These are phyloP conservation scores for Pichia sp. DNA, from an alignment of 1,139 yeast species.

Conservation along the genomic window DNA sequence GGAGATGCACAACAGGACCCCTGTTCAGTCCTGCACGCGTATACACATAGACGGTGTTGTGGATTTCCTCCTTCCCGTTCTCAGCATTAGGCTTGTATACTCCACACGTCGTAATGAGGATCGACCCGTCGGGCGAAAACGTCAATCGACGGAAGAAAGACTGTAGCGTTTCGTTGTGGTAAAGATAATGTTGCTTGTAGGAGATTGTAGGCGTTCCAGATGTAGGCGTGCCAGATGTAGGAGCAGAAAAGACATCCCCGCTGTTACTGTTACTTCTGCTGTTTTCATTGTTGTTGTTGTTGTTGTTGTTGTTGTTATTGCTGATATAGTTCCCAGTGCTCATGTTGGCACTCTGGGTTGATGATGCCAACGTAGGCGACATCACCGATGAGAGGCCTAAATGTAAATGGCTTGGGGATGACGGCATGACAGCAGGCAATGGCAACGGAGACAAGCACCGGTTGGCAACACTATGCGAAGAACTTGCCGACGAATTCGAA, in stretches of 20 bases:
- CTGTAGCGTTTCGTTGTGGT: constrained; percentile 81
- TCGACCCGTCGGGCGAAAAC: constrained; percentile 85
- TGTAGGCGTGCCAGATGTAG: neutral
- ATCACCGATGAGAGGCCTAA: constrained; percentile 2
- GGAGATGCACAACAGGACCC: constrained; percentile 71
- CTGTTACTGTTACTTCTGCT: neutral
- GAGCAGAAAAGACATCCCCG: neutral
- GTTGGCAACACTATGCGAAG: constrained; percentile 25
- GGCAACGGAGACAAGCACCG: constrained; percentile 28
- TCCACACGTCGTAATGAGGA: constrained; percentile 82
- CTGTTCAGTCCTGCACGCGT: constrained; percentile 61
- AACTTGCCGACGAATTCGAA: constrained; percentile 31
- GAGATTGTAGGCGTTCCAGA: constrained; percentile 19
- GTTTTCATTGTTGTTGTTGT: neutral
- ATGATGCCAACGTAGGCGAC: constrained; percentile 25
- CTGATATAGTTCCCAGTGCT: neutral
- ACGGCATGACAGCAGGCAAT: constrained; percentile 27
- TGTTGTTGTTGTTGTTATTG: neutral
- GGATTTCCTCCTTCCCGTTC: constrained; percentile 29
- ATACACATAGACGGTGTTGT: constrained; percentile 73
- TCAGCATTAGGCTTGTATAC: constrained; percentile 38
- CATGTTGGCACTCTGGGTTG: neutral
- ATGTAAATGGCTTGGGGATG: constrained; percentile 30
- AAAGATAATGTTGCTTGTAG: constrained; percentile 42
- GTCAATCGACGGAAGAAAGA: constrained; percentile 83